A percentile compares a stretch with the other conserved stretches of the same genome.
phyloP scores from a whole-genome alignment of 805 yeast species.

The Candida methanosorbosa region DNA sequence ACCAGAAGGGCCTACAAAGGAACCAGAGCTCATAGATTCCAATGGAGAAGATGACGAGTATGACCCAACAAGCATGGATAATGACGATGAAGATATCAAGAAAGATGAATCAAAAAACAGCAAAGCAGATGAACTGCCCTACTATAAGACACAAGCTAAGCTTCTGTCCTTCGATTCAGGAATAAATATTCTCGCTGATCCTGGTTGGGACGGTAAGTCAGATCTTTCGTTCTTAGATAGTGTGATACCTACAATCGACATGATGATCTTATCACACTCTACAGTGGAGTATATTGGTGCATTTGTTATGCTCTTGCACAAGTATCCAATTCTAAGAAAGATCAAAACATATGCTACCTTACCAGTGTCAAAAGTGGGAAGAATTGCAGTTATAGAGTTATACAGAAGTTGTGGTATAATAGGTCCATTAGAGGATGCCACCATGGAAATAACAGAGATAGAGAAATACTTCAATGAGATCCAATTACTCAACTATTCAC shows the following conservation, averaged over 20 bases:
- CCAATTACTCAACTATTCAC: slow-evolving; percentile 66
- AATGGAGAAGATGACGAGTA: slow-evolving; percentile 3
- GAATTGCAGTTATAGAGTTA: slow-evolving; percentile 75
- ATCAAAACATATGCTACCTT: slow-evolving; percentile 80
- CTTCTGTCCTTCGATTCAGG: slow-evolving; percentile 48
- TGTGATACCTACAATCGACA: slow-evolving; percentile 43
- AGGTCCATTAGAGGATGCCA: slow-evolving; percentile 57
- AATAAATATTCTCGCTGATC: slow-evolving; percentile 56
- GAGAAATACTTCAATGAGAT: slow-evolving; percentile 75
- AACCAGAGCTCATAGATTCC: not conserved
- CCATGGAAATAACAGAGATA: slow-evolving; percentile 61
- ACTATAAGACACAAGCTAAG: slow-evolving; percentile 19
- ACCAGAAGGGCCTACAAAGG: not conserved
- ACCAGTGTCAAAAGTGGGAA: slow-evolving; percentile 84
- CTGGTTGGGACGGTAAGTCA: slow-evolving; percentile 59
- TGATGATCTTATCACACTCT: slow-evolving; percentile 80
- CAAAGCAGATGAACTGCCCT: not conserved
- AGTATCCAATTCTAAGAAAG: slow-evolving; percentile 48
- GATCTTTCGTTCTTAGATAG: slow-evolving; percentile 33
- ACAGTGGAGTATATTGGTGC: slow-evolving; percentile 77
- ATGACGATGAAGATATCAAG: not conserved
- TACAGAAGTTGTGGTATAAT: slow-evolving; percentile 66
- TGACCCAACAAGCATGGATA: not conserved
- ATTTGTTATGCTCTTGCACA: slow-evolving; percentile 53
- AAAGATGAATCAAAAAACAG: too few species aligned